Conservation (phyloP, 2,329 filamentous ascomycete species). For the Penicillium janthinellum region DNA sequence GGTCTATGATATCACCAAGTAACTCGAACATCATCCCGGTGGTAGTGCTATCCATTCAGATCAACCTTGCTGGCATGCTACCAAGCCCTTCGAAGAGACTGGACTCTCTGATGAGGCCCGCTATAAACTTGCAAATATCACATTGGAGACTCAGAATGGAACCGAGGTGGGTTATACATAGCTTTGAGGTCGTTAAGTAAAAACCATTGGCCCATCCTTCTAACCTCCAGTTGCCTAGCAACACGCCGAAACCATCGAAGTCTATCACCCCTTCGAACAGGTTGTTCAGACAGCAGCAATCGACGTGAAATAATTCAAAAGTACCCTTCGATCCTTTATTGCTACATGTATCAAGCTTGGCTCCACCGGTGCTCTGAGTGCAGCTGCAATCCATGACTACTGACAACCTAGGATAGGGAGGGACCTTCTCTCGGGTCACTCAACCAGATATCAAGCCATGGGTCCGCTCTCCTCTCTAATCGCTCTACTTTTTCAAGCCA, state of each 20-base stretch:
- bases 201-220: background rate
- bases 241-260: slow-evolving; percentile 22
- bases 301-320: slow-evolving; percentile 12
- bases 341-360: background rate
- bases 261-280: slow-evolving; percentile 26
- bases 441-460: background rate
- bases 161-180: background rate
- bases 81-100: slow-evolving; percentile 43
- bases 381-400: background rate
- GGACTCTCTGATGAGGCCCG: slow-evolving; percentile 51
- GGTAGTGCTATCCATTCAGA: slow-evolving; percentile 38
- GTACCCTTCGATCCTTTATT: background rate
- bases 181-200: background rate
- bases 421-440: background rate
- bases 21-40: slow-evolving; percentile 60
- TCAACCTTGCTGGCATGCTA: slow-evolving; percentile 45
- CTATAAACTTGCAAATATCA: slow-evolving; percentile 34
- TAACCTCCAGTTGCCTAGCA: slow-evolving; percentile 10
- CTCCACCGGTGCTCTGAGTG: background rate
- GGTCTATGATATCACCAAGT: slow-evolving; percentile 34
- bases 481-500: background rate
- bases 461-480: background rate
- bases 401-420: background rate
- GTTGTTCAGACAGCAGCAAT: slow-evolving; percentile 24
- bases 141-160: background rate